Conservation (phyloP, 2,329 filamentous ascomycete species). For the Alternaria sp. region DNA sequence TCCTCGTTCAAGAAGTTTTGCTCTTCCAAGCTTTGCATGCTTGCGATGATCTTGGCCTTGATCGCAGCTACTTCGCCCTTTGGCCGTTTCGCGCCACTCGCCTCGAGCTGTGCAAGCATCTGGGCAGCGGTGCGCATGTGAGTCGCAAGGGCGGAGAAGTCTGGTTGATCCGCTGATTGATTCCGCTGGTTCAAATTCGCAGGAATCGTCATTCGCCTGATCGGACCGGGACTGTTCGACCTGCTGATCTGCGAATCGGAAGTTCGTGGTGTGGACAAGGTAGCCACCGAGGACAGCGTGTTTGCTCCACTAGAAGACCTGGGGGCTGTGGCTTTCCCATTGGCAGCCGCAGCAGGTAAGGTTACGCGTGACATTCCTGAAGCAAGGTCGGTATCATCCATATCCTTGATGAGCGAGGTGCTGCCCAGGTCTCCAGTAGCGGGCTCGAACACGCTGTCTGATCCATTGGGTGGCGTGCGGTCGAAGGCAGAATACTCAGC, state of each 20-base stretch:
- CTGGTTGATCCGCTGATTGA: slow-evolving; percentile 71
- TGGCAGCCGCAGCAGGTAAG: slow-evolving; percentile 27
- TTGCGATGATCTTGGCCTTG: slow-evolving; percentile 84
- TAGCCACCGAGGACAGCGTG: slow-evolving; percentile 65
- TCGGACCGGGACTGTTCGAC: slow-evolving; percentile 69
- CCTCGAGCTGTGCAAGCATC: slow-evolving; percentile 84
- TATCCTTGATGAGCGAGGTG: slow-evolving; percentile 70
- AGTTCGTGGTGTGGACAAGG: slow-evolving; percentile 70
- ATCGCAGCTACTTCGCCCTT: slow-evolving; percentile 83
- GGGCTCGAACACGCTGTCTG: slow-evolving; percentile 85
- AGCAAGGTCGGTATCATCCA: slow-evolving; percentile 53
- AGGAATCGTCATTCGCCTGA: slow-evolving; percentile 67
- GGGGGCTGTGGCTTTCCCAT: slow-evolving; percentile 50
- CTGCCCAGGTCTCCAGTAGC: slow-evolving; percentile 77
- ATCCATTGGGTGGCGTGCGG: slow-evolving; percentile 52
- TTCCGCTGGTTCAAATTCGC: slow-evolving; percentile 54
- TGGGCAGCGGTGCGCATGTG: slow-evolving; percentile 88
- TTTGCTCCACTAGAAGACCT: slow-evolving; percentile 68
- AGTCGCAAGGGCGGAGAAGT: slow-evolving; percentile 81
- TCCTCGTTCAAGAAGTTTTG: slow-evolving; percentile 82
- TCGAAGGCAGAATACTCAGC: slow-evolving; percentile 59
- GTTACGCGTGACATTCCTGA: slow-evolving; percentile 40
- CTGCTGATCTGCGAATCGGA: slow-evolving; percentile 73
- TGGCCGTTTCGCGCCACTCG: slow-evolving; percentile 79
- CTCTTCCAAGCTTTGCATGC: slow-evolving; percentile 87